Base-by-base conservation (phyloP, 345 rosid species). In the Salix caprea region DNA sequence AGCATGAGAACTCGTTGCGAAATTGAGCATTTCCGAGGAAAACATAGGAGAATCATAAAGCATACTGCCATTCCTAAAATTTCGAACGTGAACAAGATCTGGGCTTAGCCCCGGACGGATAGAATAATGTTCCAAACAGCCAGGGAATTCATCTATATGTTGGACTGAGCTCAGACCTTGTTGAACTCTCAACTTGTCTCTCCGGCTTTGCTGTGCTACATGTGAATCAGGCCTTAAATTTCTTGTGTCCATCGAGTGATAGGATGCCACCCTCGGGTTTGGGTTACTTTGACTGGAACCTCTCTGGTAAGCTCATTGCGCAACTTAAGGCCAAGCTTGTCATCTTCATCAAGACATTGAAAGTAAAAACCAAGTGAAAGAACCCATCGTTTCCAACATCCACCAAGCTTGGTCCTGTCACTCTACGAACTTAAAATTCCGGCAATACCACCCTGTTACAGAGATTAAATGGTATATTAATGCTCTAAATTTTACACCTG, bases 181-280 rank as follows among this genome's bases (percentile, higher is more conserved):
- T 56, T 79, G 83, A 77, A 74, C 61, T 71, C 89, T 83, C 50
- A 87, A 28, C 82, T 85, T 86, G 60, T 86, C 91, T 42, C 90
- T 88, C 52, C 88, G 80, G 84, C 89, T 87, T 82, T 83, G 85
- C 75, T 82, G 91, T 40, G 88, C 92, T 34, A 86, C 86, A 67
- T 86, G 92, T 15, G 85, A 81, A 28, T 87, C 86, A 7, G 84
- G 34, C 77, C 78, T 81, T n/a, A 75, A 80, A 73, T 61, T 69
- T 65, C 78, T 76, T 74, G 58, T 74, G 42, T 84, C 88, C 90
- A 86, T 87, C 32, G 37, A 77, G 50, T 37, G 30, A 30, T 4
- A 44, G 1, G 48, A 15, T 60, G 46, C 61, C 18, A 50, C 68
- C 34, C 23, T 7, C 67, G 5, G 30, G 24, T 14, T 58, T 0